Conservation (phyloP, 2,329 filamentous ascomycete genomes). For the Pseudogymnoascus sp. region DNA sequence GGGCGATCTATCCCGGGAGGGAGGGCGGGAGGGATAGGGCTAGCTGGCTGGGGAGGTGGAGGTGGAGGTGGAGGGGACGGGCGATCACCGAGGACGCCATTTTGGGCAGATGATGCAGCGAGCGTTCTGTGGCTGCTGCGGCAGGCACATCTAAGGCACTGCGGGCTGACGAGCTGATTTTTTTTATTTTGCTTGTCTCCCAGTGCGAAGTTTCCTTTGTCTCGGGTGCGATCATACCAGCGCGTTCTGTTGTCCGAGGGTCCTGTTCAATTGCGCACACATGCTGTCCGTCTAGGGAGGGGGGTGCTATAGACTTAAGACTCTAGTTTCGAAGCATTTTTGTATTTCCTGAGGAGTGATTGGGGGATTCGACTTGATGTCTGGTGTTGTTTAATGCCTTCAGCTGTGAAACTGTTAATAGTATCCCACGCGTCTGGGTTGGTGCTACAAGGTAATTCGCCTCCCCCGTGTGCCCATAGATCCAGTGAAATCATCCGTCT, state of each 20-base stretch:
- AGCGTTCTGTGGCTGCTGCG: neutral
- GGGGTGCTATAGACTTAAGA: constrained; percentile 1
- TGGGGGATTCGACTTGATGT: neutral
- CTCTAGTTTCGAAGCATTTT: constrained; percentile 4
- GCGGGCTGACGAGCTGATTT: neutral
- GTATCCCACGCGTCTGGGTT: neutral
- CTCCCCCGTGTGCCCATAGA: no score
- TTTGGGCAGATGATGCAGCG: constrained; percentile 1
- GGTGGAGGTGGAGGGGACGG: neutral
- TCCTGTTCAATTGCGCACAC: neutral
- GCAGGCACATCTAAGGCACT: constrained; percentile 4
- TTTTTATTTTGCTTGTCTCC: neutral
- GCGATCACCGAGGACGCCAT: neutral
- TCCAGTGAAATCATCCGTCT: neutral
- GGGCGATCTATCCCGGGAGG: neutral
- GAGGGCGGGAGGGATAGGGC: neutral
- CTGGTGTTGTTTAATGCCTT: neutral
- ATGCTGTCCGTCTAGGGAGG: neutral
- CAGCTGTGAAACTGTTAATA: neutral
- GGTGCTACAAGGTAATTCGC: neutral
- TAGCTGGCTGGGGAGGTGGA: neutral
- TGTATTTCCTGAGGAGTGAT: neutral
- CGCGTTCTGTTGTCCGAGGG: neutral
- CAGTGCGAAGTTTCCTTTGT: constrained; percentile 1
- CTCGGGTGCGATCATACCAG: neutral